Evolutionary conservation across 1,284 basidiomycete species (phyloP).

Genomic region (Bondarzewia mesenterica): DNA sequence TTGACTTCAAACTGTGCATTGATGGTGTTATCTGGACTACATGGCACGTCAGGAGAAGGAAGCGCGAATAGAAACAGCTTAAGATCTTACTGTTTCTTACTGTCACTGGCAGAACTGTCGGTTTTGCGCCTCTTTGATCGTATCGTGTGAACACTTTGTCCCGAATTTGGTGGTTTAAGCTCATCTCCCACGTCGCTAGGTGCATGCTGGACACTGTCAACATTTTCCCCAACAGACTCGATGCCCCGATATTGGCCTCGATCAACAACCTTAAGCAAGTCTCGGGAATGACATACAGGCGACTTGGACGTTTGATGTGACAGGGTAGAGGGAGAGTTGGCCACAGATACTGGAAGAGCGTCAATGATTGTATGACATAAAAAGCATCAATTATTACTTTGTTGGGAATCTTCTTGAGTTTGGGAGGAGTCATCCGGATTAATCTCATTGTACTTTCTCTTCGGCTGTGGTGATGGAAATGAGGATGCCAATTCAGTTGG

Average conservation of each 20-base stretch:
- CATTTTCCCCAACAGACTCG: background rate
- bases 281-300: no score
- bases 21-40: constrained; percentile 23
- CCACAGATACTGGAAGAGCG: no score
- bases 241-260: background rate
- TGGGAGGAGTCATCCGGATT: constrained; percentile 7
- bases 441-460: background rate
- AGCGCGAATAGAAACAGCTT: constrained; percentile 4
- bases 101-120: background rate
- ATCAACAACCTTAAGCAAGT: no score
- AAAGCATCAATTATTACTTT: constrained; percentile 4
- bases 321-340: no score
- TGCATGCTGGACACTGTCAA: no score
- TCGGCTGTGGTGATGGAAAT: background rate
- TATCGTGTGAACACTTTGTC: no score
- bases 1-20: constrained; percentile 65
- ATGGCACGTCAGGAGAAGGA: background rate
- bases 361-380: no score
- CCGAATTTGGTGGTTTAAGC: background rate
- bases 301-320: no score
- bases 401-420: constrained; percentile 14
- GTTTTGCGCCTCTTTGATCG: no score
- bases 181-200: background rate
- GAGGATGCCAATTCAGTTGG: background rate
- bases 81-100: background rate